Percentiles rank a stretch among this genome's conserved stretches.
These are phyloP conservation scores for Penicillium sp. DNA, from an alignment of 2,329 filamentous ascomycete species.

Conservation along the genomic window DNA sequence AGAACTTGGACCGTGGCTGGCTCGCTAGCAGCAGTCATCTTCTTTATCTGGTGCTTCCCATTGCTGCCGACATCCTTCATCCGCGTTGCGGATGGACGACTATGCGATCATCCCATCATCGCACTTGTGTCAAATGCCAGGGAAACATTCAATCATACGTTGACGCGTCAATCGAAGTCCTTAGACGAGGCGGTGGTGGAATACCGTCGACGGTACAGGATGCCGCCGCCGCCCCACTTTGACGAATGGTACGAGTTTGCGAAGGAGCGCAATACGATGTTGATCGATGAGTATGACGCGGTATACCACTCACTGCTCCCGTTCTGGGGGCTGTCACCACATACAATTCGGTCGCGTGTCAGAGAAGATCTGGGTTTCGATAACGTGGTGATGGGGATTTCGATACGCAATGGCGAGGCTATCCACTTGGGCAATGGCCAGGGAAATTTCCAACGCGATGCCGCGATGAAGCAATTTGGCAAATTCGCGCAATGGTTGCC, in stretches of 20 bases:
- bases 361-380: slow-evolving; percentile 9
- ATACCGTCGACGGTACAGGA: slow-evolving; percentile 15
- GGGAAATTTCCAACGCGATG: slow-evolving; percentile 30
- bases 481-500: slow-evolving; percentile 72
- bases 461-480: slow-evolving; percentile 72
- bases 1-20: background rate
- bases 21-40: background rate
- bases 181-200: slow-evolving; percentile 11
- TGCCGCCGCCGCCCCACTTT: slow-evolving; percentile 16
- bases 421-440: slow-evolving; percentile 53
- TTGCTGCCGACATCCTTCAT: background rate
- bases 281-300: slow-evolving; percentile 18
- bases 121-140: background rate
- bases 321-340: slow-evolving; percentile 14
- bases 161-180: slow-evolving; percentile 11
- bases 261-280: slow-evolving; percentile 2
- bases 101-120: background rate
- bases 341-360: slow-evolving; percentile 6
- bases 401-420: slow-evolving; percentile 7
- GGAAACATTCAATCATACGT: background rate
- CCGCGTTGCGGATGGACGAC: background rate
- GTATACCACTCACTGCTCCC: slow-evolving; percentile 13
- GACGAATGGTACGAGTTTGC: slow-evolving; percentile 16
- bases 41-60: background rate
- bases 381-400: slow-evolving; percentile 10